Evolutionary conservation across 2,329 filamentous ascomycete species (phyloP).

Genomic region (Ophiocordyceps camponoti-leonardi): DNA sequence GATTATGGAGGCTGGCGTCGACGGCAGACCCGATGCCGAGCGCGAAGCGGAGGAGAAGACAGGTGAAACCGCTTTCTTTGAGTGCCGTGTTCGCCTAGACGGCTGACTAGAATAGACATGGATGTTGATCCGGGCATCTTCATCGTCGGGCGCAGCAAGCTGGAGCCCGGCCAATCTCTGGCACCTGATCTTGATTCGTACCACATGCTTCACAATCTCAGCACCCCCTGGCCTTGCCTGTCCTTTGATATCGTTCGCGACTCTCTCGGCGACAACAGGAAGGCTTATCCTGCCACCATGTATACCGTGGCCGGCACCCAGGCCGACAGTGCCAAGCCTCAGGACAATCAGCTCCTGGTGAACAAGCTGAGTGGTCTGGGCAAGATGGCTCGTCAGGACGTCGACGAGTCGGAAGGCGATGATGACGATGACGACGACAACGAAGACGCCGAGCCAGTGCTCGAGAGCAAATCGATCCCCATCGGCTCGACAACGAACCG

Average conservation of each 20-base stretch:
- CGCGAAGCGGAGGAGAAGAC: slow-evolving; percentile 75
- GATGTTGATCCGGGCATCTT: slow-evolving; percentile 89
- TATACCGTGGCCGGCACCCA: slow-evolving; percentile 93
- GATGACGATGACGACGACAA: slow-evolving; percentile 53
- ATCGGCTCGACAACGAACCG: slow-evolving; percentile 82
- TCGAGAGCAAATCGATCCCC: slow-evolving; percentile 83
- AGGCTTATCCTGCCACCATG: slow-evolving; percentile 85
- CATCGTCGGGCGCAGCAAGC: slow-evolving; percentile 83
- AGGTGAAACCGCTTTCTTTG: slow-evolving; percentile 17
- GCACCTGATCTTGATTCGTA: slow-evolving; percentile 89
- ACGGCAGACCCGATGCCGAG: slow-evolving; percentile 82
- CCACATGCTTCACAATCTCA: slow-evolving; percentile 90
- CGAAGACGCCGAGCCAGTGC: slow-evolving; percentile 69
- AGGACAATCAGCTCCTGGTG: slow-evolving; percentile 87
- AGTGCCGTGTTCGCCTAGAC: background rate
- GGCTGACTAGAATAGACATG: slow-evolving; percentile 42
- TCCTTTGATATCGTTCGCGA: slow-evolving; percentile 90
- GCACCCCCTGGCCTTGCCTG: slow-evolving; percentile 89
- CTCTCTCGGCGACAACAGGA: slow-evolving; percentile 71
- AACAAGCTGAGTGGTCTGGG: slow-evolving; percentile 91
- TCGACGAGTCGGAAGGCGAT: slow-evolving; percentile 52
- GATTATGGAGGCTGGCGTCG: slow-evolving; percentile 84
- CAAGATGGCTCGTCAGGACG: slow-evolving; percentile 58
- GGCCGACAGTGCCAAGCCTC: slow-evolving; percentile 55
- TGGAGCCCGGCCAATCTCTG: slow-evolving; percentile 79